phyloP scores from a whole-genome alignment of 495 filamentous ascomycete genomes.

The Penicillium fimorum region DNA sequence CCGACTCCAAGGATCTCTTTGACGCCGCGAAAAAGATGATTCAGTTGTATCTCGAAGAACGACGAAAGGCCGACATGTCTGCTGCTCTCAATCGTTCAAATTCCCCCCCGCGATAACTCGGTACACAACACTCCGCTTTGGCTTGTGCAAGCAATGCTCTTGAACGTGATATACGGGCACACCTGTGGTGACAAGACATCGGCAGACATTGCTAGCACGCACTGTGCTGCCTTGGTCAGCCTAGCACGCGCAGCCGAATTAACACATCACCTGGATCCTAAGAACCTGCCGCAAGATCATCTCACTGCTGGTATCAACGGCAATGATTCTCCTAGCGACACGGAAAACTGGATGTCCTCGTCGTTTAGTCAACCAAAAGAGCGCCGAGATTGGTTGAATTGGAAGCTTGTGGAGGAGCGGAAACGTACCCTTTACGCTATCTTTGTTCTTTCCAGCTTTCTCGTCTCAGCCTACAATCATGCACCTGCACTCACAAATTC shows the following conservation, averaged over 20 bases:
- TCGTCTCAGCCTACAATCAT: slow-evolving; percentile 92
- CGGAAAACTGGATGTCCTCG: slow-evolving; percentile 31
- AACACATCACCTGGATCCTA: slow-evolving; percentile 46
- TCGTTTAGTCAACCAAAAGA: slow-evolving; percentile 59
- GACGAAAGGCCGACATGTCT: slow-evolving; percentile 83
- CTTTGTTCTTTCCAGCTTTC: slow-evolving; percentile 84
- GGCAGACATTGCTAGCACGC: slow-evolving; percentile 86
- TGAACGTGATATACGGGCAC: slow-evolving; percentile 95
- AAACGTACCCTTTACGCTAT: slow-evolving; percentile 93
- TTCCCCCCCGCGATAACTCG: slow-evolving; percentile 59
- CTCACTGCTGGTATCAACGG: slow-evolving; percentile 23
- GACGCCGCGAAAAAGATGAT: slow-evolving; percentile 95
- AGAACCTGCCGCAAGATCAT: slow-evolving; percentile 42
- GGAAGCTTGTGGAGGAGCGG: slow-evolving; percentile 86
- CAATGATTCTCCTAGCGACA: slow-evolving; percentile 13
- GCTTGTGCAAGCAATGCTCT: slow-evolving; percentile 97
- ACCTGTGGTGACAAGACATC: slow-evolving; percentile 90
- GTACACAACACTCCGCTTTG: slow-evolving; percentile 84
- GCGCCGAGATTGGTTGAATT: slow-evolving; percentile 80
- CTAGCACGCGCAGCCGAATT: slow-evolving; percentile 85
- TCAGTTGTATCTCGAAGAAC: slow-evolving; percentile 87
- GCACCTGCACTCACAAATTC: slow-evolving; percentile 90
- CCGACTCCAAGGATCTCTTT: slow-evolving; percentile 81
- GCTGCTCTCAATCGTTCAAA: slow-evolving; percentile 67
- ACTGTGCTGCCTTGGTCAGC: slow-evolving; percentile 86